Percentiles rank a stretch among this genome's conserved stretches.
These are phyloP conservation scores for Solanum ossicruentum DNA, from an alignment of 257 asterid genomes.

Conservation along the genomic window DNA sequence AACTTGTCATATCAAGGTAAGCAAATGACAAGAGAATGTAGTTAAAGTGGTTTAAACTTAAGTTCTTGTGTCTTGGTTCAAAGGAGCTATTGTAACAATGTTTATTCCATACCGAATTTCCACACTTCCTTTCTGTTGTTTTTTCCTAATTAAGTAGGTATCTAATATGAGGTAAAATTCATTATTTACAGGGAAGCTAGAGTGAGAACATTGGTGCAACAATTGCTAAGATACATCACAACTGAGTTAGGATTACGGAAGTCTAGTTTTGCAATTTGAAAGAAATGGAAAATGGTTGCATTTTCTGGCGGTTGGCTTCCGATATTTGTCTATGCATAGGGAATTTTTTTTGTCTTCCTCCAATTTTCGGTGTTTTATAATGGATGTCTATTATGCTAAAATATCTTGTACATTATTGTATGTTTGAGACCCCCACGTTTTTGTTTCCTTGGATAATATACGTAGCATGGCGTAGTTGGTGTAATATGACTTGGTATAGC, in stretches of 20 bases:
- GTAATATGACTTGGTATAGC: too few relatives aligned
- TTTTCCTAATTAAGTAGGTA: background rate
- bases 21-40: conserved; percentile 1
- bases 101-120: background rate
- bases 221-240: conserved; percentile 51
- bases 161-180: conserved; percentile 3
- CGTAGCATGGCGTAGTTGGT: too few relatives aligned
- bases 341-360: background rate
- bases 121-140: background rate
- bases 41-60: background rate
- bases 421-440: background rate
- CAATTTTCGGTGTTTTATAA: background rate
- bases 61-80: background rate
- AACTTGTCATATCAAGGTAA: conserved; percentile 91
- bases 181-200: conserved; percentile 57
- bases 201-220: conserved; percentile 77
- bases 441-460: too few relatives aligned
- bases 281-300: background rate
- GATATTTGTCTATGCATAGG: background rate
- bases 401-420: background rate
- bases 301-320: background rate
- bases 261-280: conserved; percentile 23
- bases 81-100: background rate
- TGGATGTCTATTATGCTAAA: background rate
- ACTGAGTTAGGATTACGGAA: conserved; percentile 60